Evolutionary conservation across 202 grass and related monocot species (phyloP).

Genomic region (Dendrocalamus latiflorus): DNA sequence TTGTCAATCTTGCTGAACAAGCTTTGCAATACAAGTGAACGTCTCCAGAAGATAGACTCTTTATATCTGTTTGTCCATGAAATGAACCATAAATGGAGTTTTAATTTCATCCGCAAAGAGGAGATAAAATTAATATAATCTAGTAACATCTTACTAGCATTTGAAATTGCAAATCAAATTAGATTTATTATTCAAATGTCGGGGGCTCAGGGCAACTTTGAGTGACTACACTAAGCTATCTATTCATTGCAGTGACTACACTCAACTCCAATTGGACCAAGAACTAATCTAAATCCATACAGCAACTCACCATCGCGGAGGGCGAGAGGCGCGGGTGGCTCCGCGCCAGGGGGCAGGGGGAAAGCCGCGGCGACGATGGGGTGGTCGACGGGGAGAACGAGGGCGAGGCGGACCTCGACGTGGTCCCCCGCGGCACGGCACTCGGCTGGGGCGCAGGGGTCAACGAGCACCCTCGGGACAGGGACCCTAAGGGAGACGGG

Average conservation of each 20-base stretch:
- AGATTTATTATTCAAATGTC: background rate
- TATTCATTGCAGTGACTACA: background rate
- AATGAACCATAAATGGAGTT: background rate
- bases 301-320: slow-evolving; percentile 47
- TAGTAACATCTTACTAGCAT: background rate
- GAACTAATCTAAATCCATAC: background rate
- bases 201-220: background rate
- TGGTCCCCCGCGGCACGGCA: slow-evolving; percentile 52
- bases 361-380: slow-evolving; percentile 53
- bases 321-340: slow-evolving; percentile 23
- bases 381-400: slow-evolving; percentile 84
- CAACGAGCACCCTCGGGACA: slow-evolving; percentile 73
- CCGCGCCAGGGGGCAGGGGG: background rate
- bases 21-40: slow-evolving; percentile 69
- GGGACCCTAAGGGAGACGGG: slow-evolving; percentile 41
- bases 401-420: slow-evolving; percentile 64
- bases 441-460: slow-evolving; percentile 42
- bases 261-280: background rate
- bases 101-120: background rate
- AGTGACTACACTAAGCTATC: background rate
- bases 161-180: background rate
- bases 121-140: background rate
- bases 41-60: slow-evolving; percentile 46
- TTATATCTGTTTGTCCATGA: slow-evolving; percentile 49
- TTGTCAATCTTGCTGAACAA: slow-evolving; percentile 72